Evolutionary conservation across 495 filamentous ascomycete species (phyloP), one percentile per base, ranked within the genome.

Genomic region (Extremus antarcticus): DNA sequence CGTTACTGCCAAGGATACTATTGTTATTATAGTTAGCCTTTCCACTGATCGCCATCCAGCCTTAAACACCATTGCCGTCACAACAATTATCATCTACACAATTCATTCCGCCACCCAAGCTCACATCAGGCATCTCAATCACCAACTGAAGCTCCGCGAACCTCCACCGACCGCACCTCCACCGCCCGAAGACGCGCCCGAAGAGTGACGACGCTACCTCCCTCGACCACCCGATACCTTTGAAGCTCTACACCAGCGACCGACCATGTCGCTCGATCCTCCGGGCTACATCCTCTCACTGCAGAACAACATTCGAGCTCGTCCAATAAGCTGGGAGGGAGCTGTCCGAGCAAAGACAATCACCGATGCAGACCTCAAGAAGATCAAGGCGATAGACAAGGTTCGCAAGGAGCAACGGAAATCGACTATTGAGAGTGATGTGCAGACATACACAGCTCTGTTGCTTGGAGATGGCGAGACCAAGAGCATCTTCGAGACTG

Each of bases 261-360:
- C 29, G 13, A 77, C 59, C 61, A 90, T 91, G 87, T 92, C 87
- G 54, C 80, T 95, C 67, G 89, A 95, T 65, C 85, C 88, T 41
- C 90, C 90, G 53, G 83, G 84, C 56, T 95, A 96, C 69, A 85
- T 97, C 55, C 82, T 80, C 62, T 90, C 88, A 55, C 77, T 95
- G 54, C 91, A 94, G 73, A 90, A 85, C 74, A 96, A 96, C 73
- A 94, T 95, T 66, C 87, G 94, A 61, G 81, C 83, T 57, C 79
- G 92, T 51, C 91, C 90, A 62, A 94, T 99, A 67, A 89, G 91
- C 45, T 99, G 92, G 92, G 94, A 97, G 69, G 92, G 92, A 58
- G 90, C 94, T 63, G 88, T 94, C 61, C 85, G 92, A 68, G 87
- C 87, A 64, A 86, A 87, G 61, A 91, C 88, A 65, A 87, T 99